A percentile compares a stretch with the other conserved stretches of the same genome.
Evolutionary conservation across 1,139 yeast species (phyloP).

Genomic region (Wickerhamomyces sp.): DNA sequence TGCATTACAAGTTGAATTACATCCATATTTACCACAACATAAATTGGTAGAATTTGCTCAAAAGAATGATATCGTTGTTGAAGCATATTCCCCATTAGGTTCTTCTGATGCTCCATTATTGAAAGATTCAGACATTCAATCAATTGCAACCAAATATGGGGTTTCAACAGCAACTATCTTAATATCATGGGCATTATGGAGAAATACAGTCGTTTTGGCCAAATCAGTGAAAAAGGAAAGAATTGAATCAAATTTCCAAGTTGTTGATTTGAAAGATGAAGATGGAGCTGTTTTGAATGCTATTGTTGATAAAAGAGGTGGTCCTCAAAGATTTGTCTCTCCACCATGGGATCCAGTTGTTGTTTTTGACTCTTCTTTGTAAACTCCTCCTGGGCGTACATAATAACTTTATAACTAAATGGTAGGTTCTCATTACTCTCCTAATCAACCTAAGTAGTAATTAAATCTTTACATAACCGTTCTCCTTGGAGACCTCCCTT

Average conservation of each 20-base stretch:
- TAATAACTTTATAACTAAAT: no score
- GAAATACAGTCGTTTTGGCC: slow-evolving; percentile 65
- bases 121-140: slow-evolving; percentile 31
- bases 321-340: slow-evolving; percentile 39
- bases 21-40: slow-evolving; percentile 52
- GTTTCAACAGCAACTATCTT: slow-evolving; percentile 56
- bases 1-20: slow-evolving; percentile 54
- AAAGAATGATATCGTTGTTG: slow-evolving; percentile 40
- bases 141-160: slow-evolving; percentile 50
- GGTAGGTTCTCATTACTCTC: no score
- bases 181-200: slow-evolving; percentile 64
- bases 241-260: slow-evolving; percentile 50
- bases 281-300: slow-evolving; percentile 47
- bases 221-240: slow-evolving; percentile 62
- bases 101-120: slow-evolving; percentile 43
- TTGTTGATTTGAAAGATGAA: slow-evolving; percentile 44
- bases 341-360: slow-evolving; percentile 33
- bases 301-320: slow-evolving; percentile 41
- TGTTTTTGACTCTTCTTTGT: slow-evolving; percentile 8
- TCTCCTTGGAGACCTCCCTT: no score
- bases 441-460: no score
- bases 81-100: slow-evolving; percentile 66
- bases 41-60: slow-evolving; percentile 41
- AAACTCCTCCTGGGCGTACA: not conserved
- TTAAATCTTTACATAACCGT: no score